phyloP scores from a whole-genome alignment of 805 yeast species.

The Ogataea neopini region DNA sequence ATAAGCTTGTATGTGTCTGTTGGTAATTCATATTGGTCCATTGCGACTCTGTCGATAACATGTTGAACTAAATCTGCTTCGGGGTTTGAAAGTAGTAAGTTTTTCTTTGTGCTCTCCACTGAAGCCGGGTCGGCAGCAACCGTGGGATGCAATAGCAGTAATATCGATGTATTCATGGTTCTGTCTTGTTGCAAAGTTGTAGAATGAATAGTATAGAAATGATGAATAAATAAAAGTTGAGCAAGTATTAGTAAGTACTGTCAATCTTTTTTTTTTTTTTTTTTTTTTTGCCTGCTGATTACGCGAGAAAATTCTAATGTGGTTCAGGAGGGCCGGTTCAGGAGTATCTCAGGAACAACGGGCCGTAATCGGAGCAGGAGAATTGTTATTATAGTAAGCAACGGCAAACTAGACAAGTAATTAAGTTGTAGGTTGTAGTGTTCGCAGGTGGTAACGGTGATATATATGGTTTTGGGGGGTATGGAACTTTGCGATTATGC shows the following conservation, averaged over 20 bases:
- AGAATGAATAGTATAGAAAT: no score
- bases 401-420: no score
- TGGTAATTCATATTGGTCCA: conserved; percentile 42
- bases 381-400: no score
- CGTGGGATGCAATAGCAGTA: conserved; percentile 66
- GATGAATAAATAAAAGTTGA: no score
- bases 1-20: conserved; percentile 43
- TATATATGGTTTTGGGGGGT: no score
- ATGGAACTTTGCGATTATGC: no score
- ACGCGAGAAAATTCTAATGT: conserved; percentile 2
- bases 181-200: no score
- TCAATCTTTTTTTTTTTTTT: not conserved
- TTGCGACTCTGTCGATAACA: conserved; percentile 59
- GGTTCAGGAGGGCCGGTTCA: conserved; percentile 8
- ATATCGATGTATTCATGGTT: conserved; percentile 15
- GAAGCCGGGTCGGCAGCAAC: conserved; percentile 55
- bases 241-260: not conserved
- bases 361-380: no score
- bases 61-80: conserved; percentile 46
- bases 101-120: conserved; percentile 43
- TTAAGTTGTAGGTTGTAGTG: no score
- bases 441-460: no score
- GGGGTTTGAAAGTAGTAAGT: conserved; percentile 31
- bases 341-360: not conserved
- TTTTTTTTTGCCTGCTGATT: not conserved